Conservation (phyloP, 148 eudicot genomes). For the Vaccinium macrocarpon region DNA sequence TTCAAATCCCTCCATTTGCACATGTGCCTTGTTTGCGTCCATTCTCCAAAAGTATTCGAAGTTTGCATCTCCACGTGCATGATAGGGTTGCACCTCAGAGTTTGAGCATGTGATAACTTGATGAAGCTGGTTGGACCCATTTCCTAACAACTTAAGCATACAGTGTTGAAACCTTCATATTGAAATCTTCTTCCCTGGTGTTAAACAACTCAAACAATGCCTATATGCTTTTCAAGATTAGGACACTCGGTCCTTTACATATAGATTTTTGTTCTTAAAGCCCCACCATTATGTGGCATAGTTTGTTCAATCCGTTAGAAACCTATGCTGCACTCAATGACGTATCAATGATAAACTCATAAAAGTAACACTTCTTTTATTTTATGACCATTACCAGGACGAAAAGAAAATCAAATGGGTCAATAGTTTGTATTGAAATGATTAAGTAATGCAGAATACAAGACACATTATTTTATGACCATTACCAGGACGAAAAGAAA, state of each 20-base stretch:
- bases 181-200: not conserved
- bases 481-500: not conserved
- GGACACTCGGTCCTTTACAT: slow-evolving; percentile 4
- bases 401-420: not conserved
- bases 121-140: not conserved
- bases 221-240: not conserved
- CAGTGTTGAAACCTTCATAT: not conserved
- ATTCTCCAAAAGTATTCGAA: not conserved
- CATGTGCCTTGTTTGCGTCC: not conserved
- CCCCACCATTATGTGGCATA: too few relatives aligned
- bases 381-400: not conserved
- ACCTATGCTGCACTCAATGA: not conserved
- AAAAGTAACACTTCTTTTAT: not conserved
- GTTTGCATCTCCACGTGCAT: not conserved
- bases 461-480: slow-evolving; percentile 18
- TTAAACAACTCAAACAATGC: not conserved
- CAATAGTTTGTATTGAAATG: not conserved
- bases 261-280: not conserved
- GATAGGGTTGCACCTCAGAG: not conserved
- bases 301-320: not conserved
- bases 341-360: not conserved
- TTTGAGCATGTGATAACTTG: not conserved
- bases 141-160: not conserved
- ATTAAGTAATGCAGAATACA: not conserved
- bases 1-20: slow-evolving; percentile 2